A percentile compares a stretch with the other conserved stretches of the same genome.
phyloP scores from a whole-genome alignment of 2,329 filamentous ascomycete genomes.

The Biscogniauxia sp. region DNA sequence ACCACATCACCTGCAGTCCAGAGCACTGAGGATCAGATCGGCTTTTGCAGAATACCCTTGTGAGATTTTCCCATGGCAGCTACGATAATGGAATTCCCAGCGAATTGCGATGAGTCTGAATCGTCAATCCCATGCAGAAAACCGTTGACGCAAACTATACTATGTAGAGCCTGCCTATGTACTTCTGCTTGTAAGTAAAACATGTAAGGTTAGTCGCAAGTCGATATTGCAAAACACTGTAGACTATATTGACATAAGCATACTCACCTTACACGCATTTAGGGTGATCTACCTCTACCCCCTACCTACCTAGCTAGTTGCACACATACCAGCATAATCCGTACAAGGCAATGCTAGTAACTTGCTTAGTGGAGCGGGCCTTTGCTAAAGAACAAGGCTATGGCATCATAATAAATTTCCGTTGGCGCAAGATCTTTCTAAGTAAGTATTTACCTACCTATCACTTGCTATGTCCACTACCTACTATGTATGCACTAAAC shows the following conservation, averaged over 20 bases:
- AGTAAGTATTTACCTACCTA: too few species aligned
- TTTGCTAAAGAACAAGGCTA: neutral
- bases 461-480: neutral
- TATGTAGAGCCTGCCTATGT: neutral
- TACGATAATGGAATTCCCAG: constrained; percentile 16
- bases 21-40: constrained; percentile 20
- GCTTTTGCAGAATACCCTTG: constrained; percentile 22
- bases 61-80: constrained; percentile 13
- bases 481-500: neutral
- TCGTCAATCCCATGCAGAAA: constrained; percentile 6
- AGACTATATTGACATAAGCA: too few species aligned
- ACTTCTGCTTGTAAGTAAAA: neutral
- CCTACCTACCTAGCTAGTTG: neutral
- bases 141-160: neutral
- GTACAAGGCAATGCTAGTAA: neutral
- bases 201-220: too few species aligned
- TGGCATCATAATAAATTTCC: neutral
- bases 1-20: constrained; percentile 26
- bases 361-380: neutral
- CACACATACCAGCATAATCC: neutral
- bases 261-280: neutral
- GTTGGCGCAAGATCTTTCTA: neutral
- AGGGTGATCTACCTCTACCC: neutral
- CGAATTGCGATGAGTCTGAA: constrained; percentile 14
- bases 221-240: too few species aligned